These are phyloP conservation scores for Tetrapyrgos nigripes DNA, from an alignment of 1,284 basidiomycete species.

Conservation along the genomic window DNA sequence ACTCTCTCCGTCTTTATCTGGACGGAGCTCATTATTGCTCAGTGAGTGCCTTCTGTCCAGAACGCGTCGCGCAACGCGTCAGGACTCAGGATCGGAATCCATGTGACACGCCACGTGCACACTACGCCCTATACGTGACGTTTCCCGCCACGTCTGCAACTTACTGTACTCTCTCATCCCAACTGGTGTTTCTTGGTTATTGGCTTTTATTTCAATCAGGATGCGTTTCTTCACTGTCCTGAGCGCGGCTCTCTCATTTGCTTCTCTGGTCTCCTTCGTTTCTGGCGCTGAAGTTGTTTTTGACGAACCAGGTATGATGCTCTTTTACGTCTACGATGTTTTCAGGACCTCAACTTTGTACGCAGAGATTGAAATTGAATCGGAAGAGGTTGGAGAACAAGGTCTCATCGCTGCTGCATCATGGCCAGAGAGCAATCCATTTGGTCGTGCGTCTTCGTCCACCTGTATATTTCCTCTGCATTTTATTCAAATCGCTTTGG, in stretches of 20 bases:
- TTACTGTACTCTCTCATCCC: background rate
- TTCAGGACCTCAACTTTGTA: background rate
- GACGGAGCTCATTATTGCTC: too few relatives aligned
- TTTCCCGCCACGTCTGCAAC: background rate
- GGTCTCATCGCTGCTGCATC: slow-evolving; percentile 62
- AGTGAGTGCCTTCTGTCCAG: too few relatives aligned
- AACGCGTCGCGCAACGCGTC: too few relatives aligned
- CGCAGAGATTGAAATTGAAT: slow-evolving; percentile 6
- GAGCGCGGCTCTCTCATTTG: slow-evolving; percentile 34
- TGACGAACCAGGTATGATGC: slow-evolving; percentile 10
- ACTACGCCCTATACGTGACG: background rate
- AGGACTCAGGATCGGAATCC: too few relatives aligned
- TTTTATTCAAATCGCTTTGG: slow-evolving; percentile 8
- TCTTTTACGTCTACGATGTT: background rate
- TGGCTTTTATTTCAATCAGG: slow-evolving; percentile 13
- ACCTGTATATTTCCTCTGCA: slow-evolving; percentile 15
- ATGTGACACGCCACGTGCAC: background rate
- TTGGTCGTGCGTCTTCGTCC: slow-evolving; percentile 71
- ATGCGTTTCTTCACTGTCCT: slow-evolving; percentile 44
- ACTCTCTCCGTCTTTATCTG: too few relatives aligned
- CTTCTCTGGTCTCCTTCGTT: slow-evolving; percentile 24
- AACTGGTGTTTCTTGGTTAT: background rate
- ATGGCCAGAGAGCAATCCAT: slow-evolving; percentile 81
- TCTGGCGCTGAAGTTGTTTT: background rate
- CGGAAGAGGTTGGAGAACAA: slow-evolving; percentile 3